These are phyloP conservation scores for Hansenula sp. DNA, from an alignment of 1,139 yeast genomes.

Conservation along the genomic window DNA sequence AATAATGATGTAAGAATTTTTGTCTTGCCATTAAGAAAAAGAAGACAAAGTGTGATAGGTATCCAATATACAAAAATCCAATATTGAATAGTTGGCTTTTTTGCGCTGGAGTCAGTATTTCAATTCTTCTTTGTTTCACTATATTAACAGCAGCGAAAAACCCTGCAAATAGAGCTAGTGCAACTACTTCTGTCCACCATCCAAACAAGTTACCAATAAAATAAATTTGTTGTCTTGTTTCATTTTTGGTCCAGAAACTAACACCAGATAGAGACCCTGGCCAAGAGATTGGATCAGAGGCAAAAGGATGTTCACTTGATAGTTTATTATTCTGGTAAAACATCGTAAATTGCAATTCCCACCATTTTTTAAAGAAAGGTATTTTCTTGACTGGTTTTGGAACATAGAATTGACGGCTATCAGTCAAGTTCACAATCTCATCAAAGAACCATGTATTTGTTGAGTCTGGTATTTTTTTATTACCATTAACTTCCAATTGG, in stretches of 20 bases:
- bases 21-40: slow-evolving; percentile 92
- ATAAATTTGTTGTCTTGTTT: slow-evolving; percentile 67
- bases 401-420: slow-evolving; percentile 53
- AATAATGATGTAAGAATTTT: slow-evolving; percentile 88
- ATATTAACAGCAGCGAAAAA: slow-evolving; percentile 36
- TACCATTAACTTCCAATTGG: slow-evolving; percentile 94
- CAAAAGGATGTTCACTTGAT: slow-evolving; percentile 90
- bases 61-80: slow-evolving; percentile 82
- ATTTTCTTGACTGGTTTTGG: slow-evolving; percentile 51
- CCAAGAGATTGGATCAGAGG: slow-evolving; percentile 91
- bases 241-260: slow-evolving; percentile 88
- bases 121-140: slow-evolving; percentile 75
- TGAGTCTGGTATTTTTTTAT: slow-evolving; percentile 66
- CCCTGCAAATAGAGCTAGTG: slow-evolving; percentile 64
- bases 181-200: slow-evolving; percentile 81
- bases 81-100: slow-evolving; percentile 76
- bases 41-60: slow-evolving; percentile 87
- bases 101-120: slow-evolving; percentile 55
- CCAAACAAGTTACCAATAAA: slow-evolving; percentile 89
- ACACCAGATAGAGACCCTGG: slow-evolving; percentile 91
- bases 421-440: slow-evolving; percentile 61
- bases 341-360: slow-evolving; percentile 85
- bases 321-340: slow-evolving; percentile 87
- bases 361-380: slow-evolving; percentile 82
- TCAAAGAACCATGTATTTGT: slow-evolving; percentile 77